Conservation (phyloP, 2,329 filamentous ascomycete genomes). For the Penicillium sp. region DNA sequence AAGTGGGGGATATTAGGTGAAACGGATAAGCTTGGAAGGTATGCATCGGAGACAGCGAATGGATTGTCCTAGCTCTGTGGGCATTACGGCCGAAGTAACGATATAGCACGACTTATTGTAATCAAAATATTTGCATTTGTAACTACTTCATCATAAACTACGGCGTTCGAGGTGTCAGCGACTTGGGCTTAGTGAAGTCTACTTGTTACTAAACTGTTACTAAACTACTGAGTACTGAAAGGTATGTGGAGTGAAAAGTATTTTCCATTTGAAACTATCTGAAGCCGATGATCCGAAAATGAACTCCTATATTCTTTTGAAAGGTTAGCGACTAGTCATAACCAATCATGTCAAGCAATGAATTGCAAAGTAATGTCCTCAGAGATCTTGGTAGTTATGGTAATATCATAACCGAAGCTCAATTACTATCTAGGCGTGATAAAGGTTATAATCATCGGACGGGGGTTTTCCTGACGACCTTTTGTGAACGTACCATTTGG, state of each 20-base stretch:
- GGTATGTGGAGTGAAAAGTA: neutral
- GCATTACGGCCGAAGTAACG: slow-evolving; percentile 18
- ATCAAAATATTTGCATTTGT: slow-evolving; percentile 22
- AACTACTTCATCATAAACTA: neutral
- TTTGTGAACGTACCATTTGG: slow-evolving; percentile 28
- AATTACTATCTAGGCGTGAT: slow-evolving; percentile 69
- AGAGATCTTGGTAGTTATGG: slow-evolving; percentile 69
- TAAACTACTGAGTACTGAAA: neutral
- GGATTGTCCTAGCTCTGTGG: slow-evolving; percentile 10
- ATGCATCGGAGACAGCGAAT: slow-evolving; percentile 6
- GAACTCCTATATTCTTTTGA: slow-evolving; percentile 7
- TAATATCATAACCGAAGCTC: slow-evolving; percentile 62
- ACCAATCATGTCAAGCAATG: slow-evolving; percentile 17
- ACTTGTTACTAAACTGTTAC: neutral
- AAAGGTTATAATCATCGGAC: slow-evolving; percentile 67
- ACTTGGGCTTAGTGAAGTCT: neutral
- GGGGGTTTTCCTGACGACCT: slow-evolving; percentile 14
- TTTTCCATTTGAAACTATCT: slow-evolving; percentile 7
- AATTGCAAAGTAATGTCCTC: slow-evolving; percentile 47
- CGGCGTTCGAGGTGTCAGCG: neutral
- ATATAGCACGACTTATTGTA: slow-evolving; percentile 32
- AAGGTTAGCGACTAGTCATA: slow-evolving; percentile 24
- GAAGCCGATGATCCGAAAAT: neutral
- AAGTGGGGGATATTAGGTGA: slow-evolving; percentile 1
- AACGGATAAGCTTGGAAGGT: slow-evolving; percentile 15